Evolutionary conservation across 2,329 filamentous ascomycete genomes (phyloP), one percentile per base, ranked within the genome.

Genomic region (Cladorrhinum sp.): DNA sequence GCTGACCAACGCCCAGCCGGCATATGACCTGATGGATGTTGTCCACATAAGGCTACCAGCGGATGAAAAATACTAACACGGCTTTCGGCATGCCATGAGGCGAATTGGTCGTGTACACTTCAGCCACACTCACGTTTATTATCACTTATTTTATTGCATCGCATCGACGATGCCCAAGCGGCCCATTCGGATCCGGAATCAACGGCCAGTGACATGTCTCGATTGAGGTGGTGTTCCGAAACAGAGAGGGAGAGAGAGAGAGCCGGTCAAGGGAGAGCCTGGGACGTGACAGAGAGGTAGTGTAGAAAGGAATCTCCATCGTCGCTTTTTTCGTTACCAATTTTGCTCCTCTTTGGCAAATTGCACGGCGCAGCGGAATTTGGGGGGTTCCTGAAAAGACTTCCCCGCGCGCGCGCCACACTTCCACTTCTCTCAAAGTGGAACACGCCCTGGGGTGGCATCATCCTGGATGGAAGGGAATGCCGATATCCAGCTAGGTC

Each of bases 101-200:
- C 41, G 41, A 45, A 45, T 45, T 13, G 41, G 41, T 16, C 41
- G 41, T 45, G 41, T 45, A 45, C 41, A 45, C 41, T 18, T 45
- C 38, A 54, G 57, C 57, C 57, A 59, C 48, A 51, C 29, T 13
- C 16, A 12, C 12, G 9, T 13, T 36, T 36, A n/a, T 36, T 36
- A 36, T 36, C 32, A 36, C 32, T 13, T 36, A 8, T 36, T 50
- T 23, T 29, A 41, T 54, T 57, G 55, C 58, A 58, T 55, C 62
- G 55, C 57, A 23, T 55, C 41, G 27, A 13, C 38, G 16, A 59
- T 41, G 62, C 61, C 41, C 16, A 45, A 45, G 20, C 41, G 41
- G 41, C 8, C 41, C 41, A 18, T 45, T 45, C 41, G 41, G 41
- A 45, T n/a, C n/a, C n/a, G n/a, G n/a, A 45, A 45, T 7, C 41